Evolutionary conservation across 2,329 filamentous ascomycete genomes (phyloP).

Genomic region (Alternaria brassicicola): DNA sequence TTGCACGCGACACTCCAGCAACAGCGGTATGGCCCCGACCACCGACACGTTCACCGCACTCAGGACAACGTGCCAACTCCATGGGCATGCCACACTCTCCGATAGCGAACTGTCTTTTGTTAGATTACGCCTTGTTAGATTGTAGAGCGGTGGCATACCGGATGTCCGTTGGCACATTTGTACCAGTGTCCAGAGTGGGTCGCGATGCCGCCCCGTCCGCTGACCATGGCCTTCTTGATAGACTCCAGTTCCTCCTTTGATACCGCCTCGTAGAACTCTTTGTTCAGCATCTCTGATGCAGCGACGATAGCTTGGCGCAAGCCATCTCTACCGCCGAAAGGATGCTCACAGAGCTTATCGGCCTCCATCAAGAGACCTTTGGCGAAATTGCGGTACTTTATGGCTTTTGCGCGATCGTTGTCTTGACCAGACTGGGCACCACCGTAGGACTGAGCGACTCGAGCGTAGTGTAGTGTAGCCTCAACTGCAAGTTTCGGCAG

Average conservation of each 20-base stretch:
- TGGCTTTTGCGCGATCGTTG: slow-evolving; percentile 15
- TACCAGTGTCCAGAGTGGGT: slow-evolving; percentile 66
- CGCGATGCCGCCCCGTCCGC: slow-evolving; percentile 49
- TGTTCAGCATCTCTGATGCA: slow-evolving; percentile 35
- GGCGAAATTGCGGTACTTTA: slow-evolving; percentile 22
- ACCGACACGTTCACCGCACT: slow-evolving; percentile 65
- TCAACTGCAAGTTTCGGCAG: slow-evolving; percentile 50
- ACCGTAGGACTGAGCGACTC: slow-evolving; percentile 34
- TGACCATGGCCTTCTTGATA: slow-evolving; percentile 57
- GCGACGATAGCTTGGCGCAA: slow-evolving; percentile 38
- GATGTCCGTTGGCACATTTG: slow-evolving; percentile 62
- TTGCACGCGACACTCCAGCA: slow-evolving; percentile 59
- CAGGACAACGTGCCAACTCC: slow-evolving; percentile 65
- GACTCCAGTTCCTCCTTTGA: slow-evolving; percentile 52
- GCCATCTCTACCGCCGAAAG: slow-evolving; percentile 37
- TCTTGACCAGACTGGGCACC: slow-evolving; percentile 17
- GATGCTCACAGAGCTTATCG: slow-evolving; percentile 39
- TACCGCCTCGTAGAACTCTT: slow-evolving; percentile 50
- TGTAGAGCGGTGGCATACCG: slow-evolving; percentile 39
- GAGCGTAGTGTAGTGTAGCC: slow-evolving; percentile 42
- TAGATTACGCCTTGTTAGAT: neutral
- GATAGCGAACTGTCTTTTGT: slow-evolving; percentile 57
- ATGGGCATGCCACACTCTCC: slow-evolving; percentile 72
- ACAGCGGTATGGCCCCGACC: slow-evolving; percentile 59
- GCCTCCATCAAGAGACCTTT: slow-evolving; percentile 39